A percentile compares a stretch with the other conserved stretches of the same genome.
phyloP scores from a whole-genome alignment of 2,329 filamentous ascomycete genomes.

The Calonectria fujianensis region DNA sequence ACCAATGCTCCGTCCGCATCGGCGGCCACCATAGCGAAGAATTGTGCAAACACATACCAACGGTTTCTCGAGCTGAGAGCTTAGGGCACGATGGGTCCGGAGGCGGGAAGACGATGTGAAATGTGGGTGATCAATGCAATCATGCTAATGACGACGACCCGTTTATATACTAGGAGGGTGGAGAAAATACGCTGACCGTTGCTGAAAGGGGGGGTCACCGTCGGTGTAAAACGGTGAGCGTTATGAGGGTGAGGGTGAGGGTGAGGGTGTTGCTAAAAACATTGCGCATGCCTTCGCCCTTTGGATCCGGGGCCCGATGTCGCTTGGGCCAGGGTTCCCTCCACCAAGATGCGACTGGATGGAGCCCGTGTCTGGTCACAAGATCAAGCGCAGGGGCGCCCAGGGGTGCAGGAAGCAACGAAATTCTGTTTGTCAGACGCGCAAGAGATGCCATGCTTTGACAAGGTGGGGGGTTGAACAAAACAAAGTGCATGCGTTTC shows the following conservation, averaged over 20 bases:
- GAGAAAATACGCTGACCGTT: constrained; percentile 50
- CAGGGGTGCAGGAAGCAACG: constrained; percentile 45
- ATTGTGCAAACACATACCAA: constrained; percentile 44
- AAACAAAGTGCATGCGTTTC: constrained; percentile 41
- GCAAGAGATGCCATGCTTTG: constrained; percentile 44
- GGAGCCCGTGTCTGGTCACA: constrained; percentile 53
- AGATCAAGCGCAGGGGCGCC: constrained; percentile 50
- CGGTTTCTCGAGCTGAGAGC: constrained; percentile 25
- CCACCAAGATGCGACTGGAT: constrained; percentile 50
- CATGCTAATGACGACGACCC: constrained; percentile 24
- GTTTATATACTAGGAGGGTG: constrained; percentile 51
- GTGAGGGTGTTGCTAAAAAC: constrained; percentile 33
- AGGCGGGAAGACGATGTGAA: constrained; percentile 20
- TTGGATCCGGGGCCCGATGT: constrained; percentile 46
- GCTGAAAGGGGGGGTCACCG: constrained; percentile 47
- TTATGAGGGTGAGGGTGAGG: constrained; percentile 12
- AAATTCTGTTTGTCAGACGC: constrained; percentile 42
- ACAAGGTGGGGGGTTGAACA: constrained; percentile 42
- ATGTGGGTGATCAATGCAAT: constrained; percentile 45
- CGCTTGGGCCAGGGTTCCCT: constrained; percentile 50
- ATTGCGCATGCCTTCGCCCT: constrained; percentile 26
- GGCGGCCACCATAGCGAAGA: background rate
- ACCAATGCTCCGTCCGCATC: constrained; percentile 16
- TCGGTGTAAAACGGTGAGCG: constrained; percentile 54
- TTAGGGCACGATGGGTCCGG: constrained; percentile 38